Base-by-base conservation (phyloP, 2,329 filamentous ascomycete species). In the Geoglossum cookeanum region DNA sequence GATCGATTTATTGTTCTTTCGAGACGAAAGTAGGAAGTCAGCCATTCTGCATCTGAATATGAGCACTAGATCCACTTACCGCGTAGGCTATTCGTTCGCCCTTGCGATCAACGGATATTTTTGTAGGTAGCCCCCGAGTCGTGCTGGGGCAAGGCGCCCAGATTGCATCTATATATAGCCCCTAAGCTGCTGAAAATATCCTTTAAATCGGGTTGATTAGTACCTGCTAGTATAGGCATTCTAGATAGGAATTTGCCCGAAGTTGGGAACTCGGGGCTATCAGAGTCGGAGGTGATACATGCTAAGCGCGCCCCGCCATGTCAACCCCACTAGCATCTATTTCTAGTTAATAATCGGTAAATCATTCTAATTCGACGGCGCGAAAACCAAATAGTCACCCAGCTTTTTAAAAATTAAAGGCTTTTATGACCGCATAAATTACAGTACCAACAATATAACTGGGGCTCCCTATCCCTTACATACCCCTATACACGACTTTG, bases 11-110 rank as follows among this genome's bases (percentile, higher is more conserved):
- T 88, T 90, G 56, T 89, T 91, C 88, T 94, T 11, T 55, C n/a
- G 29, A 30, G 48, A n/a, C 11, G 15, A 35, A 7, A 52, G 48
- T 1, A 17, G 15, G 17, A n/a, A 59, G 45, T 57, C 54, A 57
- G 30, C 9, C 6, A 45, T 5, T 7, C 29, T 4, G 17, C 55
- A 35, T n/a, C n/a, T 17, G 17, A 8, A n/a, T 27, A 32, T 47
- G 17, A n/a, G 56, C 15, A 58, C 42, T 17, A 22, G 22, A 60
- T 55, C 39, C 55, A 71, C 83, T 70, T 76, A 94, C 89, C 60
- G 91, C 88, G 70, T 98, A 98, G 59, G 88, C 85, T 72, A 98
- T 83, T 62, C 87, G 81, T 72, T 96, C 85, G 62, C 92, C 91
- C 70, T 94, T 95, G 61, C 84, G 72, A 70, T 97, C 91, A 48